Conservation (phyloP, 495 filamentous ascomycete genomes). For the Aspergillus asperescens region DNA sequence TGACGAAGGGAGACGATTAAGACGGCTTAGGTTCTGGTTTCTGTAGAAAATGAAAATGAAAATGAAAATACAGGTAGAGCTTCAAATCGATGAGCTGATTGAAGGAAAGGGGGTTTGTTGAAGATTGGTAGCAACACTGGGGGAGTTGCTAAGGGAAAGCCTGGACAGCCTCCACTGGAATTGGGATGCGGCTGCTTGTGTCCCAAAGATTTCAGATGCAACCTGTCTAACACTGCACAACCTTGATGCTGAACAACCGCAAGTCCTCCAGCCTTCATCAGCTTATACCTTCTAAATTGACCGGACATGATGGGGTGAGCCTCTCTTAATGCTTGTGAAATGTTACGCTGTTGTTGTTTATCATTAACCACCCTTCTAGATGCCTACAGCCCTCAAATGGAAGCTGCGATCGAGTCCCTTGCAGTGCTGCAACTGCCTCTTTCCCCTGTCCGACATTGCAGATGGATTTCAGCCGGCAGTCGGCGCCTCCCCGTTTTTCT, state of each 20-base stretch:
- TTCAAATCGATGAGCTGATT: no score
- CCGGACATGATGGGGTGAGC: not conserved
- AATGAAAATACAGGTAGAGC: not conserved
- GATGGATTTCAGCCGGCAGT: slow-evolving; percentile 1
- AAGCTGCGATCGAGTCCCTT: slow-evolving; percentile 15
- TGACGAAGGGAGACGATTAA: slow-evolving; percentile 20
- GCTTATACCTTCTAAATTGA: not conserved
- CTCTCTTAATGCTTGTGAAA: not conserved
- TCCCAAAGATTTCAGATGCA: slow-evolving; percentile 12
- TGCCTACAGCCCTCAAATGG: slow-evolving; percentile 1
- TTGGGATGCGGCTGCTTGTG: slow-evolving; percentile 4
- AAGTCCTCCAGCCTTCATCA: not conserved
- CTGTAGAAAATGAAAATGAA: not conserved
- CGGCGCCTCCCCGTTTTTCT: not conserved
- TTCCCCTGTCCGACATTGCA: slow-evolving; percentile 21
- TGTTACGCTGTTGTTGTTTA: not conserved
- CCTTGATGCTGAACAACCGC: not conserved
- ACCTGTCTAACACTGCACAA: slow-evolving; percentile 12
- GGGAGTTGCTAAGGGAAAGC: slow-evolving; percentile 3
- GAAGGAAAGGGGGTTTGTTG: not conserved
- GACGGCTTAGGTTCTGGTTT: not conserved
- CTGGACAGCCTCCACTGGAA: no score
- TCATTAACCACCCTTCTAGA: not conserved
- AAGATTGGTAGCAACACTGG: not conserved
- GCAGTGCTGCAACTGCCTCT: slow-evolving; percentile 8